Base-by-base conservation (phyloP, 2,329 filamentous ascomycete genomes). In the Albophoma yamanashiensis region DNA sequence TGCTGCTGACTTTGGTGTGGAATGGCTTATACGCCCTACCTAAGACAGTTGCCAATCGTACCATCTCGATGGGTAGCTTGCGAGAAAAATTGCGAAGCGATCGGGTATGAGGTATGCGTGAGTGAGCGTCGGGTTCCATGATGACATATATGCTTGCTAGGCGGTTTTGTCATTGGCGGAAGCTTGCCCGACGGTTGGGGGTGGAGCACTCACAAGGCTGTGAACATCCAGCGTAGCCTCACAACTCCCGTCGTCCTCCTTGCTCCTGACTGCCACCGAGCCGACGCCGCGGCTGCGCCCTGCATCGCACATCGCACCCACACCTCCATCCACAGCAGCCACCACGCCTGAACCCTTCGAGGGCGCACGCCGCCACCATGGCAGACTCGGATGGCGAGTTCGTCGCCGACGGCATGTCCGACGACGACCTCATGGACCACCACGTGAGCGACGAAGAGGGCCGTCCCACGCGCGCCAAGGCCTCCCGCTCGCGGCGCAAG, bases 311-410 rank as follows among this genome's bases (percentile, higher is more conserved):
- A 56, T 59, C 40, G 38, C 58, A 47, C n/a, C 56, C 50, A 20
- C 57, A 38, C 27, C 34, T 34, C 31, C 31, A 1, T 4, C 17
- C 20, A 9, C 38, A 20, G 55, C 15, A 56, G 15, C 55, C n/a
- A 20, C 17, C 36, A 2, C 25, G 36, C 36, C 12, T 7, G 22
- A 22, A 42, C 6, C 56, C 31, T 25, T 38, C 31, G 39, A 43
- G n/a, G 27, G 34, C 57, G 36, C 31, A 34, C 38, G 38, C 36
- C 43, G 45, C 56, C 61, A 63, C 62, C 64, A 90, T 90, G 88
- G 85, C 86, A 60, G 87, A 89, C 74, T 89, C 87, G 22, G 88
- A 90, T 69, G 87, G 84, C 72, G 87, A 89, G 65, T 89, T 84
- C 70, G 80, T 88, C 62, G 82, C 72, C 64, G 82, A 84, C 62